Conservation (phyloP, 1,284 basidiomycete genomes). For the Trichosporon sp. region DNA sequence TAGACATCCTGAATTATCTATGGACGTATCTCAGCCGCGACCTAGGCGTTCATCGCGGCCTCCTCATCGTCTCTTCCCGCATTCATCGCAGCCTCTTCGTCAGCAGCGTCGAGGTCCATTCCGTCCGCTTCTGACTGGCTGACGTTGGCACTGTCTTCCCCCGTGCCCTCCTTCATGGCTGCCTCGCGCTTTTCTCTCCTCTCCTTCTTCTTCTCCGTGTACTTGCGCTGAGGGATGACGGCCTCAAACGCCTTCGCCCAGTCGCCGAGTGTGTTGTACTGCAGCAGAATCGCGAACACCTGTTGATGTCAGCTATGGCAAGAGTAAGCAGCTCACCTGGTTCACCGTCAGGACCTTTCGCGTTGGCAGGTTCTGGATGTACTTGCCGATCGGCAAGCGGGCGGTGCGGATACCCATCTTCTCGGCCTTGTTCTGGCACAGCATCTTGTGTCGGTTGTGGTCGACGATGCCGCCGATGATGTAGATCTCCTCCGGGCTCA, state of each 20-base stretch:
- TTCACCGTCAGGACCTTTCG: constrained; percentile 97
- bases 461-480: constrained; percentile 96
- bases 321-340: constrained; percentile 55
- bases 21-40: background rate
- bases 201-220: constrained; percentile 42
- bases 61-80: constrained; percentile 24
- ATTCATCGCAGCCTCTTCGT: constrained; percentile 5
- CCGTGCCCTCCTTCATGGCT: background rate
- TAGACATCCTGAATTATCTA: constrained; percentile 2
- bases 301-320: constrained; percentile 12
- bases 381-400: constrained; percentile 85
- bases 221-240: constrained; percentile 87
- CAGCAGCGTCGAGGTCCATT: background rate
- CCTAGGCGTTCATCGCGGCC: constrained; percentile 23
- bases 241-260: constrained; percentile 79
- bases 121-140: background rate
- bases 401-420: constrained; percentile 73
- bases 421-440: constrained; percentile 84
- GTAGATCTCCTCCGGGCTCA: constrained; percentile 81
- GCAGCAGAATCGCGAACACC: constrained; percentile 84
- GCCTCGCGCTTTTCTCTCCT: constrained; percentile 15
- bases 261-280: constrained; percentile 75
- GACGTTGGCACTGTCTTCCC: constrained; percentile 10
- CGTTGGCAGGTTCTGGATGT: constrained; percentile 73
- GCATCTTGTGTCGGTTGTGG: constrained; percentile 92